Evolutionary conservation across 148 eudicot genomes (phyloP), one percentile per base, ranked within the genome.

Genomic region (Simmondsia chinensis): DNA sequence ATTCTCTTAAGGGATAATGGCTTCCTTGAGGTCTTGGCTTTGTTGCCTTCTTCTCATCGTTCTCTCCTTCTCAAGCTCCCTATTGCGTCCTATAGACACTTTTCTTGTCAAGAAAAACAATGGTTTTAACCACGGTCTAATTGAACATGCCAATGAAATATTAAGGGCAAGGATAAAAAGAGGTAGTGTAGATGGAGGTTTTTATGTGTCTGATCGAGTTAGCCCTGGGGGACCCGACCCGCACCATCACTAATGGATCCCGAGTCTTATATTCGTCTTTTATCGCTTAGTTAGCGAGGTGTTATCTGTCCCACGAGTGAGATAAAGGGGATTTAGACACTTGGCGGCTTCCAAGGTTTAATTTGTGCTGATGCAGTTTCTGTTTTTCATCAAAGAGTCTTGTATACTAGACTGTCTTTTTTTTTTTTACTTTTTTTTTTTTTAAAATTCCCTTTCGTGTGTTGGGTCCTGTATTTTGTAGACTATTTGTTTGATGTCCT

Each of bases 151-250:
- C 5, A 44, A 53, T 29, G 65, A 65, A 44, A 60, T 69, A 33
- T 42, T 74, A 39, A 57, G 40, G 44, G 65, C 18, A 6, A 64
- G 75, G 19, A 9, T 65, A 38, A 59, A 25, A 30, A 60, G 35
- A 24, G 35, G 39, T 21, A 52, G 39, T 17, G 29, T 40, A 10
- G 13, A 14, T 2, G 48, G 46, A 1, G 45, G 52, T 19, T 54
- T 39, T 6, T 57, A 48, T 46, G 43, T 33, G 18, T 18, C 48
- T 11, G 52, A 46, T 38, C 50, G 80, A 31, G 11, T 52, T 3
- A 69, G 60, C 45, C 80, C 80, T 2, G 80, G 72, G 18, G 80
- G 80, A 21, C 80, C 80, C 17, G 80, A 74, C 31, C 80, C 80
- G 1, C 72, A 54, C 39, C 80, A 74, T 29, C 80, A 74, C 16